These are phyloP conservation scores for Alternaria infectoria DNA, from an alignment of 2,329 filamentous ascomycete species.

Conservation along the genomic window DNA sequence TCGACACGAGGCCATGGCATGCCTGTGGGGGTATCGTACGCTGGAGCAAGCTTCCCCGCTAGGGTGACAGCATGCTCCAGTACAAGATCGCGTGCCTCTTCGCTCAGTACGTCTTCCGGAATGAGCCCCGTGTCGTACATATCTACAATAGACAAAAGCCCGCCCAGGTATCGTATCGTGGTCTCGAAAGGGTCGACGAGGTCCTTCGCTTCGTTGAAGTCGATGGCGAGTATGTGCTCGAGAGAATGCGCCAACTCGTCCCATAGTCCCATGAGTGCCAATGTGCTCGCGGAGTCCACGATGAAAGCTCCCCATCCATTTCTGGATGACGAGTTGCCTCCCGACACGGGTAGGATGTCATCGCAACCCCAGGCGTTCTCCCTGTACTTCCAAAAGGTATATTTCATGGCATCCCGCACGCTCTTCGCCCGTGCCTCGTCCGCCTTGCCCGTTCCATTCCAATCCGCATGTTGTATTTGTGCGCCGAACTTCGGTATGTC, in stretches of 20 bases:
- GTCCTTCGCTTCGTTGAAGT: conserved; percentile 44
- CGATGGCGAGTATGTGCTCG: conserved; percentile 48
- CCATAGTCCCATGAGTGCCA: conserved; percentile 52
- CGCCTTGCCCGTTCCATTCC: conserved; percentile 45
- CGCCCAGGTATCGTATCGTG: conserved; percentile 51
- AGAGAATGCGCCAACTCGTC: conserved; percentile 49
- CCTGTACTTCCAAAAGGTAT: conserved; percentile 50
- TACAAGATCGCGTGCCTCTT: conserved; percentile 41
- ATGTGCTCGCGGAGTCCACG: conserved; percentile 49
- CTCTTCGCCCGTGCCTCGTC: conserved; percentile 42
- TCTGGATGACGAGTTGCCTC: conserved; percentile 41
- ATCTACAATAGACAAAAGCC: conserved; percentile 48
- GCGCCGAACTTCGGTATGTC: conserved; percentile 26
- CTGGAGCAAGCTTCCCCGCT: conserved; percentile 47
- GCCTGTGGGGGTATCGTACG: conserved; percentile 51
- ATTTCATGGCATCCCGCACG: conserved; percentile 49
- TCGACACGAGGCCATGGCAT: conserved; percentile 56
- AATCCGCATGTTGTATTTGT: conserved; percentile 42
- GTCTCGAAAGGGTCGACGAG: conserved; percentile 53
- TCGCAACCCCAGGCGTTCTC: conserved; percentile 51
- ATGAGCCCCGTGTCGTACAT: conserved; percentile 51
- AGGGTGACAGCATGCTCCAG: conserved; percentile 48
- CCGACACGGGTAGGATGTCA: conserved; percentile 49
- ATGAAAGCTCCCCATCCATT: conserved; percentile 55
- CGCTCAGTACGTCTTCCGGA: conserved; percentile 39